Conservation (phyloP, 371 early-diverging fungal genomes). For the Mucor circinelloides region DNA sequence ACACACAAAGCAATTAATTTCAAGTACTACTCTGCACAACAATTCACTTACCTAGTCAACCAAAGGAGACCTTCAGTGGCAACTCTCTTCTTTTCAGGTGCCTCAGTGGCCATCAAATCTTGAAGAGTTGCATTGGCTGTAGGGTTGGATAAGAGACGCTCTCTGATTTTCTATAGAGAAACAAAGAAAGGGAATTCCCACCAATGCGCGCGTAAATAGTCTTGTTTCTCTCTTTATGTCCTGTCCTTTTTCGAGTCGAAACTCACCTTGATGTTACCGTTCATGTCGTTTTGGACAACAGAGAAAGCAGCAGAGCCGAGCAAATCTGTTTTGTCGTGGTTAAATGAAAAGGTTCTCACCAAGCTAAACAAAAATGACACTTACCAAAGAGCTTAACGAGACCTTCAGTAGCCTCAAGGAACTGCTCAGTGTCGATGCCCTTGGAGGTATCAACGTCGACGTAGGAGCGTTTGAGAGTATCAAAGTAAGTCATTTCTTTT, state of each 20-base stretch:
- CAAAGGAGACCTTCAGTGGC: slow-evolving; percentile 94
- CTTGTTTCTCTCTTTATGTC: not conserved
- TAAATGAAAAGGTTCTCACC: not conserved
- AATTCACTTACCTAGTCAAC: slow-evolving; percentile 76
- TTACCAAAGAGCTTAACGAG: slow-evolving; percentile 86
- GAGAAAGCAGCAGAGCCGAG: slow-evolving; percentile 79
- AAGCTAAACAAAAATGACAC: slow-evolving; percentile 6
- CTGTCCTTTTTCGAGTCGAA: not conserved
- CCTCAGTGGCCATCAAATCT: slow-evolving; percentile 74
- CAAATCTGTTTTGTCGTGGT: slow-evolving; percentile 48
- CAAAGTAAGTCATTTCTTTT: slow-evolving; percentile 59
- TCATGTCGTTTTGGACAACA: slow-evolving; percentile 88
- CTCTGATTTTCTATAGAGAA: slow-evolving; percentile 76
- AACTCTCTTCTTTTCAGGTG: slow-evolving; percentile 72
- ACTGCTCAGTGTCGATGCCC: slow-evolving; percentile 81
- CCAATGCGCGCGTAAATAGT: not conserved
- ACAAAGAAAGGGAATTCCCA: not conserved
- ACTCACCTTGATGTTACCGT: slow-evolving; percentile 83
- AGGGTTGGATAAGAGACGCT: slow-evolving; percentile 71
- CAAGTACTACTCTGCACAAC: not conserved
- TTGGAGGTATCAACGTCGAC: slow-evolving; percentile 70
- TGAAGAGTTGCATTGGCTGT: slow-evolving; percentile 77
- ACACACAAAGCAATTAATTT: not conserved
- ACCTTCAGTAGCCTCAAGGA: slow-evolving; percentile 85
- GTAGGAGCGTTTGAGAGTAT: slow-evolving; percentile 67